Conservation (phyloP, 2,329 filamentous ascomycete species). For the Pyrenochaeta sp. region DNA sequence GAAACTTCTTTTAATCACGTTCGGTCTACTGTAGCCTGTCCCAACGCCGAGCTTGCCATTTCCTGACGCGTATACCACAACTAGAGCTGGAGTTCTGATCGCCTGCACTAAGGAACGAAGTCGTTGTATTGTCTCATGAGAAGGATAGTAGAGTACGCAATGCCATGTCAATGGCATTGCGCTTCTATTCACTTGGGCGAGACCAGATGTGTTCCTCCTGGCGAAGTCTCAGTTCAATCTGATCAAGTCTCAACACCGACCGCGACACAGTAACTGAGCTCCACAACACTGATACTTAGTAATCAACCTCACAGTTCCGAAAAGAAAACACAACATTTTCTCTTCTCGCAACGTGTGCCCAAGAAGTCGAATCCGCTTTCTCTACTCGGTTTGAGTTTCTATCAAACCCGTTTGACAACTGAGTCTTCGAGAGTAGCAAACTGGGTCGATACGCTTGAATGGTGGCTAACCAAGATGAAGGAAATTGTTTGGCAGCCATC, state of each 20-base stretch:
- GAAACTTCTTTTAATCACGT: too few species aligned
- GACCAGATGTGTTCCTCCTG: neutral
- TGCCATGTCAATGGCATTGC: too few species aligned
- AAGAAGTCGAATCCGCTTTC: neutral
- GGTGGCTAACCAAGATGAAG: neutral
- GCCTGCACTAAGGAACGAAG: neutral
- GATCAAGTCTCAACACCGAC: neutral
- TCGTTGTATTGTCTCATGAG: neutral
- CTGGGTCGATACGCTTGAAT: neutral
- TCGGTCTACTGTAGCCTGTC: too few species aligned
- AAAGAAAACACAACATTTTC: neutral
- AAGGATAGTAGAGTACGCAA: neutral
- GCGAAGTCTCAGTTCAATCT: neutral
- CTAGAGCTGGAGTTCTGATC: neutral
- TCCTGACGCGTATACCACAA: too few species aligned
- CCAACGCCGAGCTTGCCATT: too few species aligned
- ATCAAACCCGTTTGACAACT: neutral
- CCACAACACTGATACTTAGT: neutral
- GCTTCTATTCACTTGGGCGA: neutral
- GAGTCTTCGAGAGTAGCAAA: neutral
- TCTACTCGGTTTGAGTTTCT: neutral
- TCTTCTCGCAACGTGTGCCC: neutral
- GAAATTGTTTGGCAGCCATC: constrained; percentile 8
- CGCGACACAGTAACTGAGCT: neutral
- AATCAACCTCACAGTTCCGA: neutral